Percentiles rank a stretch among this genome's conserved stretches.
Evolutionary conservation across 2,329 filamentous ascomycete genomes (phyloP).

Genomic region (Ceratocystis huliohia): DNA sequence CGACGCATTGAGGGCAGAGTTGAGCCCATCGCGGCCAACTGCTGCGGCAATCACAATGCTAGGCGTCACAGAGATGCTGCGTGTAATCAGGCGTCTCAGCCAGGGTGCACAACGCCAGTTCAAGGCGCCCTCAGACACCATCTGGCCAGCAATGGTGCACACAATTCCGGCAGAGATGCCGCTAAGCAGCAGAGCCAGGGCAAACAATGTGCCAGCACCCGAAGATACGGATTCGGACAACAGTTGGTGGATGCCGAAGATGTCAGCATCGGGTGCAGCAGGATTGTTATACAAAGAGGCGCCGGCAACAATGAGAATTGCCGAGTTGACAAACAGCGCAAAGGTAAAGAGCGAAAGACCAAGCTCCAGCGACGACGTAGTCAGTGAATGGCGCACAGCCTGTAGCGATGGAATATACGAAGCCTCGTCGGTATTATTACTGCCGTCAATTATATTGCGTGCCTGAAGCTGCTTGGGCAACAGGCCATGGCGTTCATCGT

Average conservation of each 20-base stretch:
- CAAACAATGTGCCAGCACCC: conserved; percentile 72
- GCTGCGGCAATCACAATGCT: conserved; percentile 73
- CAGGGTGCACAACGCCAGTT: conserved; percentile 64
- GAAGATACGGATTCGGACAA: conserved; percentile 56
- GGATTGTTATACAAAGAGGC: conserved; percentile 55
- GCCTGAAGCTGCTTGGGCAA: conserved; percentile 27
- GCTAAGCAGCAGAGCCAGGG: conserved; percentile 65
- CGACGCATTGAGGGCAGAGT: conserved; percentile 57
- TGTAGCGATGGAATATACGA: conserved; percentile 58
- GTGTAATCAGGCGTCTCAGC: conserved; percentile 64
- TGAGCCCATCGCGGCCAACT: conserved; percentile 58
- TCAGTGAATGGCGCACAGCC: conserved; percentile 62
- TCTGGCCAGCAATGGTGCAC: conserved; percentile 80
- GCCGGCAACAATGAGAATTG: conserved; percentile 72
- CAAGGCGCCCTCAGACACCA: conserved; percentile 74
- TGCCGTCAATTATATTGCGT: conserved; percentile 20
- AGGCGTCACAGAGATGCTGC: conserved; percentile 68
- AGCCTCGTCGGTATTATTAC: conserved; percentile 33
- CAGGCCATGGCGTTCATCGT: conserved; percentile 46
- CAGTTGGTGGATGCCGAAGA: conserved; percentile 70
- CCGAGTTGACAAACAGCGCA: conserved; percentile 71
- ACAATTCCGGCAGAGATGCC: conserved; percentile 74
- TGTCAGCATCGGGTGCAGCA: conserved; percentile 54
- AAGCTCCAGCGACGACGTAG: conserved; percentile 59
- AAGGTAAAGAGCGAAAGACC: conserved; percentile 65